Percentiles rank a stretch among this genome's conserved stretches.
Evolutionary conservation across 768 basidiomycete genomes (phyloP).

Genomic region (Trametes maxima): DNA sequence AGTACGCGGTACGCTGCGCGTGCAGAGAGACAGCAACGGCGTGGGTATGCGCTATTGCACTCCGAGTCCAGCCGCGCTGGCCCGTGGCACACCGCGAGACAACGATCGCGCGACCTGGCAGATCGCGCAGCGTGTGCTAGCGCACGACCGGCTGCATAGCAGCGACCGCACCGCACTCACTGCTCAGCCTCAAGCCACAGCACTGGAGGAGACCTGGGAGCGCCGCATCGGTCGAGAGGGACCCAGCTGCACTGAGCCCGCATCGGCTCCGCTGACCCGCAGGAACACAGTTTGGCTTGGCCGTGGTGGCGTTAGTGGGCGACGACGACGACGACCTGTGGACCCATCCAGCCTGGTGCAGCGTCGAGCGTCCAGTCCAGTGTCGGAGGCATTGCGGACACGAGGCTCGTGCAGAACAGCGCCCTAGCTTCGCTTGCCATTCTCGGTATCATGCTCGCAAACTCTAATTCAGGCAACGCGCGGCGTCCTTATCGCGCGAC

Average conservation of each 20-base stretch:
- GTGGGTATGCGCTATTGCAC: too few relatives aligned
- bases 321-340: too few relatives aligned
- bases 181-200: too few relatives aligned
- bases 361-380: too few relatives aligned
- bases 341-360: too few relatives aligned
- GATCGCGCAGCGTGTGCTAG: neutral
- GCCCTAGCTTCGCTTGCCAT: neutral
- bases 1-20: too few relatives aligned
- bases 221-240: too few relatives aligned
- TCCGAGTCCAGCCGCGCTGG: too few relatives aligned
- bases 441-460: slow-evolving; percentile 1
- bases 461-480: slow-evolving; percentile 9
- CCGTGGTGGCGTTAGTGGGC: neutral
- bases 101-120: neutral
- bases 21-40: neutral
- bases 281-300: neutral
- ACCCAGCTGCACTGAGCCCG: neutral
- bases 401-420: too few relatives aligned
- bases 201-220: neutral
- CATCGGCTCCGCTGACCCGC: neutral
- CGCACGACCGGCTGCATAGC: neutral
- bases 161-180: neutral
- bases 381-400: too few relatives aligned
- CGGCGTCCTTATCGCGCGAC: slow-evolving; percentile 17
- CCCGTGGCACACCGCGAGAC: too few relatives aligned